phyloP scores from a whole-genome alignment of 2,329 filamentous ascomycete species.

The Rhinocladiella similis region DNA sequence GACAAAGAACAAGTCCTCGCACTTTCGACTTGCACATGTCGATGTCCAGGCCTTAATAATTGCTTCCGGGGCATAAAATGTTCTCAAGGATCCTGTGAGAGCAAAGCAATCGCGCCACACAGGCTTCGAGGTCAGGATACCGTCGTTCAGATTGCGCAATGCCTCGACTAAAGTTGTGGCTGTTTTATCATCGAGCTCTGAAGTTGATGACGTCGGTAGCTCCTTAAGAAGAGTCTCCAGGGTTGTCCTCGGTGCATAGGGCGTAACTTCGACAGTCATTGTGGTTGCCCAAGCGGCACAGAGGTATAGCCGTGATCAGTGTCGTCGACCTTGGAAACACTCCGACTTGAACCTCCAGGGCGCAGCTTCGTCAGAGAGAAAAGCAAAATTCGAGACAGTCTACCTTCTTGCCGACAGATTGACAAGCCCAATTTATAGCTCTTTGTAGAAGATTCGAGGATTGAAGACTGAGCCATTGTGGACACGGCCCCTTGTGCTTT shows the following conservation, averaged over 20 bases:
- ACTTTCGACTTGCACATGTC: neutral
- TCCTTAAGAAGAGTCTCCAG: constrained; percentile 1
- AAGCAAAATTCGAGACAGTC: too few relatives aligned
- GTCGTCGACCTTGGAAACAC: too few relatives aligned
- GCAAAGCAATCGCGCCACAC: constrained; percentile 30
- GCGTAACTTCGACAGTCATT: neutral
- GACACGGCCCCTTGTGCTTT: too few relatives aligned
- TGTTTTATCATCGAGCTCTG: neutral
- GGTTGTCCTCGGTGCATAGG: neutral
- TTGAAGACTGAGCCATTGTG: too few relatives aligned
- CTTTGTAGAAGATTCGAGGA: too few relatives aligned
- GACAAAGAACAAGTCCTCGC: neutral
- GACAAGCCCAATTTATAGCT: too few relatives aligned
- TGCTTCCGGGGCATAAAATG: constrained; percentile 20
- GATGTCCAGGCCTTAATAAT: constrained; percentile 24
- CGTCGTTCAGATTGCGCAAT: neutral
- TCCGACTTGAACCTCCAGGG: too few relatives aligned
- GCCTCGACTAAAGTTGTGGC: neutral
- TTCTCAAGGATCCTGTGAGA: constrained; percentile 28
- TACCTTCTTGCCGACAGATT: too few relatives aligned
- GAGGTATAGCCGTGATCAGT: neutral
- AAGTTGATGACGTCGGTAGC: neutral
- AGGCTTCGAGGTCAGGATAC: neutral
- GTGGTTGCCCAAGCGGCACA: neutral
- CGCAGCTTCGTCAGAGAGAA: too few relatives aligned